Percentiles rank a stretch among this genome's conserved stretches.
Conservation (phyloP, 2,329 filamentous ascomycete genomes). For the Arachnopeziza araneosa region DNA sequence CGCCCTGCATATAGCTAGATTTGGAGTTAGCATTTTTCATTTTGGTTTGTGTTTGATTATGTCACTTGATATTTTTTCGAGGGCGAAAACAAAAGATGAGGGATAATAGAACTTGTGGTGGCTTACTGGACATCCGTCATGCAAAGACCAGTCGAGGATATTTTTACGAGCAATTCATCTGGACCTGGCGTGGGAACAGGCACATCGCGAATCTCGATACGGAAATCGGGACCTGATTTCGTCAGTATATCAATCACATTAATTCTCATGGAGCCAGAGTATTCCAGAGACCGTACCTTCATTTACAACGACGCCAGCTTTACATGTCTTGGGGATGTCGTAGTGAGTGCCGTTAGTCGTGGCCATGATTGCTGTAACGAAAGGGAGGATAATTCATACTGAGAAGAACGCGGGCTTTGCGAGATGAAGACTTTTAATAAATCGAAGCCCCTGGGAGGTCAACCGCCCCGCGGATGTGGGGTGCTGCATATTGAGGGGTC, state of each 20-base stretch:
- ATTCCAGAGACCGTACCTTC: slow-evolving; percentile 20
- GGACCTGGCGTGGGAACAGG: slow-evolving; percentile 74
- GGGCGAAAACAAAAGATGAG: too few species aligned
- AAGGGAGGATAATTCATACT: background rate
- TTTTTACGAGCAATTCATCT: slow-evolving; percentile 86
- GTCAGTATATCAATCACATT: background rate
- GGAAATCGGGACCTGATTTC: slow-evolving; percentile 39
- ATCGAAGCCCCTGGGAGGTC: too few species aligned
- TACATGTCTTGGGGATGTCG: slow-evolving; percentile 43
- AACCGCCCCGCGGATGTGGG: too few species aligned
- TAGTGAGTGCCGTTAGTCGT: slow-evolving; percentile 13
- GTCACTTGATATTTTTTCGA: too few species aligned
- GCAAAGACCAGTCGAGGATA: slow-evolving; percentile 87
- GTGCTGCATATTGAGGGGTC: too few species aligned
- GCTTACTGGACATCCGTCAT: slow-evolving; percentile 67
- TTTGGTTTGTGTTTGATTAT: too few species aligned
- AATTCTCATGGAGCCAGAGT: background rate
- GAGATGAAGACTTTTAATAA: too few species aligned
- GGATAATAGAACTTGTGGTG: too few species aligned
- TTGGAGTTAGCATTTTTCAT: too few species aligned
- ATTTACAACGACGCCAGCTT: slow-evolving; percentile 45
- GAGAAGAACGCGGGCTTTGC: too few species aligned
- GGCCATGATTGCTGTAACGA: background rate
- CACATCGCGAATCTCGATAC: slow-evolving; percentile 44
- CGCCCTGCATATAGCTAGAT: slow-evolving; percentile 64